Conservation (phyloP, 441 rosid species). For the Kokia cookei region DNA sequence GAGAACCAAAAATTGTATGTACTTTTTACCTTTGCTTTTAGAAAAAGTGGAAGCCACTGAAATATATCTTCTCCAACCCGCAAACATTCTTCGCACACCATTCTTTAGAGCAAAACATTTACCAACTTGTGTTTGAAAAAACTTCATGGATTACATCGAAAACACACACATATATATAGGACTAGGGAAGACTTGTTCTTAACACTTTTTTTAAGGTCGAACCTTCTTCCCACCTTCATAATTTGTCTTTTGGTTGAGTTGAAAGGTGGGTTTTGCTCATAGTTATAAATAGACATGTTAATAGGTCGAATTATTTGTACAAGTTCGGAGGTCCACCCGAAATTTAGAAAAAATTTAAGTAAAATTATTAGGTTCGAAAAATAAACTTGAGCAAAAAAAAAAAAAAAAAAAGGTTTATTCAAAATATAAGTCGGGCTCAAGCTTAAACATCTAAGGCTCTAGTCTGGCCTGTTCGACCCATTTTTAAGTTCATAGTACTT, state of each 20-base stretch:
- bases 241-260: slow-evolving; percentile 4
- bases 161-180: not conserved
- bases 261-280: not conserved
- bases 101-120: not conserved
- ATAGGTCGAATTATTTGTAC: too few relatives aligned
- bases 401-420: too few relatives aligned
- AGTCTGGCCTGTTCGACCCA: too few relatives aligned
- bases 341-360: too few relatives aligned
- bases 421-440: too few relatives aligned
- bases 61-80: not conserved
- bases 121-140: too few relatives aligned
- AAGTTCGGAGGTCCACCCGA: too few relatives aligned
- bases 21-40: not conserved
- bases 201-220: slow-evolving; percentile 2
- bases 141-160: not conserved
- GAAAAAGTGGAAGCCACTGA: not conserved
- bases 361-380: too few relatives aligned
- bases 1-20: not conserved
- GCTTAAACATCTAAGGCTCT: too few relatives aligned
- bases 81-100: not conserved
- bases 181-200: not conserved
- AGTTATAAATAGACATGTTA: too few relatives aligned
- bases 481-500: too few relatives aligned
- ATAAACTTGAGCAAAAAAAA: too few relatives aligned
- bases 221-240: slow-evolving; percentile 21